These are phyloP conservation scores for Desmodesmus armatus DNA, from an alignment of 139 green algal species.

Conservation along the genomic window DNA sequence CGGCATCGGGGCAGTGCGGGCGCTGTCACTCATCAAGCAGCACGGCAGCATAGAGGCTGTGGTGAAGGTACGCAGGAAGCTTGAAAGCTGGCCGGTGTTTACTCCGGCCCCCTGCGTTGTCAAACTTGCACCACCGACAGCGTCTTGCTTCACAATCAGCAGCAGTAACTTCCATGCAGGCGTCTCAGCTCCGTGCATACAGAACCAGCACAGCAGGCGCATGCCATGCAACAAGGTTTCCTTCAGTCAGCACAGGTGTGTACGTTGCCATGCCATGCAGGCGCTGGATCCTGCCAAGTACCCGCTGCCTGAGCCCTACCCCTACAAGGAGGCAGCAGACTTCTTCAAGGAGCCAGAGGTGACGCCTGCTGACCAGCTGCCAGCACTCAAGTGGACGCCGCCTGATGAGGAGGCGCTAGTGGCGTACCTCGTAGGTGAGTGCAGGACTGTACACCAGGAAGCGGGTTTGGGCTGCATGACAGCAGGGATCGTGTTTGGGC, in stretches of 20 bases:
- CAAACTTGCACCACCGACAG: too few species aligned
- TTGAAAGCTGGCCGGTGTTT: too few species aligned
- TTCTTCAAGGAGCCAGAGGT: constrained; percentile 73
- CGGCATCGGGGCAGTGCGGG: constrained; percentile 81
- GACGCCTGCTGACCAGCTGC: constrained; percentile 56
- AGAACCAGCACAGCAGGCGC: too few species aligned
- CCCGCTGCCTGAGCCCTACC: constrained; percentile 87
- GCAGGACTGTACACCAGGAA: too few species aligned
- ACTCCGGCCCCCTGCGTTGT: too few species aligned
- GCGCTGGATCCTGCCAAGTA: constrained; percentile 71
- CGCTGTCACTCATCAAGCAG: constrained; percentile 85
- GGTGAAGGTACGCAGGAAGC: constrained; percentile 55
- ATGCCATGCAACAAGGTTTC: too few species aligned
- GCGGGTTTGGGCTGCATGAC: too few species aligned
- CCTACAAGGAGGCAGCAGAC: constrained; percentile 78
- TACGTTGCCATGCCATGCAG: too few species aligned
- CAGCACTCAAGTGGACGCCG: constrained; percentile 86
- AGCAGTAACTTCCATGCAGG: too few species aligned
- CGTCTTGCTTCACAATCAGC: too few species aligned
- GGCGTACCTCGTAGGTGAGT: constrained; percentile 86
- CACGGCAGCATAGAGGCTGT: constrained; percentile 60
- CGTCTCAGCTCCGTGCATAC: background rate
- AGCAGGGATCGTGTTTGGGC: too few species aligned
- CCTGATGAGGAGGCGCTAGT: constrained; percentile 94
- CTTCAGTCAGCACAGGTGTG: too few species aligned